Evolutionary conservation across 1,284 basidiomycete species (phyloP).

Genomic region (Fomitopsis betulina): DNA sequence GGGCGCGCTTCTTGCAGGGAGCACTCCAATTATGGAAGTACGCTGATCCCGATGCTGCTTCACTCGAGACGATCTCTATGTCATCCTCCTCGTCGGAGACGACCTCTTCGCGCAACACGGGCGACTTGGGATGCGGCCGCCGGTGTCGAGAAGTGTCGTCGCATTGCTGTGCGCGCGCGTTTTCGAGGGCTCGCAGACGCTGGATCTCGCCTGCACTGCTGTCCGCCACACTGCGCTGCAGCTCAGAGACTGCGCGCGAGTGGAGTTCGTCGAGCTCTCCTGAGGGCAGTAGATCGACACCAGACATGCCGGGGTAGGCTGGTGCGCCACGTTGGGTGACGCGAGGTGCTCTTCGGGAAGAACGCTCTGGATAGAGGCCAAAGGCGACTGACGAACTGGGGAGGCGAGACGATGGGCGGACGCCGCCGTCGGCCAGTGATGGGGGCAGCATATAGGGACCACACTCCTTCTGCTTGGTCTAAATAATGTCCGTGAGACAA

Average conservation of each 20-base stretch:
- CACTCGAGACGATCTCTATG: conserved; percentile 47
- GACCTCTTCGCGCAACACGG: conserved; percentile 3
- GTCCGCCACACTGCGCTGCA: conserved; percentile 55
- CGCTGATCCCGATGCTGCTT: conserved; percentile 19
- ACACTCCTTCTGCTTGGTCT: conserved; percentile 10
- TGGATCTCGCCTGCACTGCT: conserved; percentile 63
- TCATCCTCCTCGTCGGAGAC: conserved; percentile 44
- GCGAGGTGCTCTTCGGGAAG: conserved; percentile 9
- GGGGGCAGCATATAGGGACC: conserved; percentile 7
- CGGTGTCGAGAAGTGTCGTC: conserved; percentile 6
- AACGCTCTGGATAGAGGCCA: conserved; percentile 38
- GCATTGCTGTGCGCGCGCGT: conserved; percentile 37
- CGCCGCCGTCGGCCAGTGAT: conserved; percentile 16
- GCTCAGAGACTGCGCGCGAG: conserved; percentile 59
- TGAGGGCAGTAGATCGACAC: conserved; percentile 14
- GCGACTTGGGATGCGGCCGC: conserved; percentile 1
- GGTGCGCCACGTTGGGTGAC: not conserved
- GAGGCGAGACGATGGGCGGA: conserved; percentile 33
- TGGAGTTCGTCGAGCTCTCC: conserved; percentile 44
- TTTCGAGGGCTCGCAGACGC: conserved; percentile 69
- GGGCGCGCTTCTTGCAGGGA: conserved; percentile 35
- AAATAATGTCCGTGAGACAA: not conserved
- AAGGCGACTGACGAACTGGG: conserved; percentile 59
- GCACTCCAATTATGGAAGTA: conserved; percentile 15
- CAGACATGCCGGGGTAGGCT: conserved; percentile 15